Evolutionary conservation across 352 stramenopile species (phyloP), one percentile per base, ranked within the genome.

Genomic region (Phytophthora meadii): DNA sequence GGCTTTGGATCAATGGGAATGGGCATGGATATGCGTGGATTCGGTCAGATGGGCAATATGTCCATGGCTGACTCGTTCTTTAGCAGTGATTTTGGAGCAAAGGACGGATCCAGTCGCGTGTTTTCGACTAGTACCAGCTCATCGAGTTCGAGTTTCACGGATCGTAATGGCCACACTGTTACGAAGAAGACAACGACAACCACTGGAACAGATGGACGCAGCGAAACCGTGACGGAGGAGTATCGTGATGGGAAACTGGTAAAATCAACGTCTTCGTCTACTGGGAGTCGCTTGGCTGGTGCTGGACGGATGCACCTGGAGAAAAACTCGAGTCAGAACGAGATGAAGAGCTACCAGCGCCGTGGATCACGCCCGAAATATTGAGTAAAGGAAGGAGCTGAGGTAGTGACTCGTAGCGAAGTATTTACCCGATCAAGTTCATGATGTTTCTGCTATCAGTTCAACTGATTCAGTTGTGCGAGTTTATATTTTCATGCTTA

Each of bases 111-210:
- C 6, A 34, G 17, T 25, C 14, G 53, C 2, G 39, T 69, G 5
- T 76, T 71, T 19, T 75, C 75, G 4, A 82, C 87, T 12, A 78
- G 72, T 22, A 70, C 65, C 24, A 93, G 75, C 40, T 76, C 88
- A 34, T 92, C 79, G 46, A 82, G 79, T 60, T 92, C 87, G 7
- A 83, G 76, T 46, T 89, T 77, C 60, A 90, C 74, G 10, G 83
- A 95, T 47, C 81, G 69, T 19, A 89, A 81, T 48, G 87, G 87
- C 6, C 78, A 88, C 36, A 54, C 82, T n/a, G 72, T 95, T n/a
- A 91, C 71, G 5, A 87, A 87, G 57, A 92, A 88, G 68, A 93
- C 83, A 39, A 92, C 74, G 27, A 91, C 82, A 4, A 93, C 76
- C 0, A 73, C 72, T 4, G 78, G 78, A 14, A 28, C 70, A 0